These are phyloP conservation scores for Aspergillus fijiensis DNA, from an alignment of 2,329 filamentous ascomycete species.

Conservation along the genomic window DNA sequence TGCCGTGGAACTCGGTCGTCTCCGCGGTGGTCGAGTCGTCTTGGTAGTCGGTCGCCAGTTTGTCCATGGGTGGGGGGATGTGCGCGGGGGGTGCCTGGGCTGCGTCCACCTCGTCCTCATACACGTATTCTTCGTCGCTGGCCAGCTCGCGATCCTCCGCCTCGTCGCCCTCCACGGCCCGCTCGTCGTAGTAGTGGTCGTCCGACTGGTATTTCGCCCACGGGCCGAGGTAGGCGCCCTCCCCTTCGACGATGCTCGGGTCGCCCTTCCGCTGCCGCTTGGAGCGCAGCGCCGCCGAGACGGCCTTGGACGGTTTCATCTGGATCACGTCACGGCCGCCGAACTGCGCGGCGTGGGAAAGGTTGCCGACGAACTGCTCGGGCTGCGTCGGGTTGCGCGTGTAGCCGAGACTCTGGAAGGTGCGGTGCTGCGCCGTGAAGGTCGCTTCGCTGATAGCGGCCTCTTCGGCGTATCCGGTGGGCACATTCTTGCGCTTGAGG, in stretches of 20 bases:
- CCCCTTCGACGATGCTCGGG: conserved; percentile 78
- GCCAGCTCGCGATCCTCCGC: conserved; percentile 69
- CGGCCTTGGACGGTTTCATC: conserved; percentile 65
- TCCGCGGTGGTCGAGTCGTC: conserved; percentile 65
- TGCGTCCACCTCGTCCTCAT: conserved; percentile 61
- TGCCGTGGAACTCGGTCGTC: conserved; percentile 83
- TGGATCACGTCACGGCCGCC: conserved; percentile 55
- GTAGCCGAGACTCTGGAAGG: conserved; percentile 66
- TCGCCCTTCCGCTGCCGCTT: conserved; percentile 84
- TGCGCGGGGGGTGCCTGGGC: conserved; percentile 43
- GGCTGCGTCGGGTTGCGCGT: conserved; percentile 49
- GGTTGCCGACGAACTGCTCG: conserved; percentile 49
- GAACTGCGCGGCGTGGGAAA: conserved; percentile 45
- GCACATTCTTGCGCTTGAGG: conserved; percentile 74
- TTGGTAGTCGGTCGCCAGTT: conserved; percentile 52
- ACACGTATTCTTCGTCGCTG: conserved; percentile 76
- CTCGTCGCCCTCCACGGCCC: conserved; percentile 46
- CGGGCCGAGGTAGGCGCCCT: conserved; percentile 85
- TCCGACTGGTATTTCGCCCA: conserved; percentile 85
- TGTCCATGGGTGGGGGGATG: conserved; percentile 49
- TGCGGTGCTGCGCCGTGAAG: conserved; percentile 83
- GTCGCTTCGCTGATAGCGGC: conserved; percentile 86
- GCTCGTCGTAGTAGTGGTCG: conserved; percentile 68
- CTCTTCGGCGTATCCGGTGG: conserved; percentile 85
- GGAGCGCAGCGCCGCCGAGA: conserved; percentile 65